These are phyloP conservation scores for Lentithecium fluviatile DNA, from an alignment of 495 filamentous ascomycete genomes.

Conservation along the genomic window DNA sequence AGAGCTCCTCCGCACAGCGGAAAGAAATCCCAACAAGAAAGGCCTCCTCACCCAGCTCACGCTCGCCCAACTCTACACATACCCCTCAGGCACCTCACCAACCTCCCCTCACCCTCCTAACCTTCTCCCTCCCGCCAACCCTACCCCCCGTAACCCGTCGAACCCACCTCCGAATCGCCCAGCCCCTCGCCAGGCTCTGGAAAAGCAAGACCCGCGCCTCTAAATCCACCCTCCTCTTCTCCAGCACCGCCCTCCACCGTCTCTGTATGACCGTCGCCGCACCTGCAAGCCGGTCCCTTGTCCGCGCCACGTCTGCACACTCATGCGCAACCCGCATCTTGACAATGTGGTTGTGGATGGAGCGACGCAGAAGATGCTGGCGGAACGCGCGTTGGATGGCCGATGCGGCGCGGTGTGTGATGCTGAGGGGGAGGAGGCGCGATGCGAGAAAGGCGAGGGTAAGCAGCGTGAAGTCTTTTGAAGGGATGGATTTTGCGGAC, in stretches of 20 bases:
- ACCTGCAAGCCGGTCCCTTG: conserved; percentile 32
- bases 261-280: conserved; percentile 45
- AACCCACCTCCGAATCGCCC: conserved; percentile 36
- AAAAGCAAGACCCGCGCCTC: conserved; percentile 38
- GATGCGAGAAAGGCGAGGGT: conserved; percentile 63
- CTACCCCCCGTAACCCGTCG: conserved; percentile 25
- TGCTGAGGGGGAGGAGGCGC: conserved; percentile 56
- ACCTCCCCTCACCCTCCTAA: conserved; percentile 25
- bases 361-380: conserved; percentile 13
- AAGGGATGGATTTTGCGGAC: conserved; percentile 23
- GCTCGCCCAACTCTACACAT: too few relatives aligned
- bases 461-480: conserved; percentile 57
- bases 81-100: conserved; percentile 2
- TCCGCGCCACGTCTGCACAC: conserved; percentile 41
- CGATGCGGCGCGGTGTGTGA: conserved; percentile 52
- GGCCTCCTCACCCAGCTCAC: too few relatives aligned
- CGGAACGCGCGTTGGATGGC: conserved; percentile 52
- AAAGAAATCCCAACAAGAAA: too few relatives aligned
- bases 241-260: conserved; percentile 43
- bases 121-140: conserved; percentile 31
- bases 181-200: conserved; percentile 45
- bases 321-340: conserved; percentile 38
- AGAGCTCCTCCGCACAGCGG: too few relatives aligned
- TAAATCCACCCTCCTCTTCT: conserved; percentile 33
- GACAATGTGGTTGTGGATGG: conserved; percentile 24